These are phyloP conservation scores for Chaetomiaceae sp. DNA, from an alignment of 2,329 filamentous ascomycete species.

Conservation along the genomic window DNA sequence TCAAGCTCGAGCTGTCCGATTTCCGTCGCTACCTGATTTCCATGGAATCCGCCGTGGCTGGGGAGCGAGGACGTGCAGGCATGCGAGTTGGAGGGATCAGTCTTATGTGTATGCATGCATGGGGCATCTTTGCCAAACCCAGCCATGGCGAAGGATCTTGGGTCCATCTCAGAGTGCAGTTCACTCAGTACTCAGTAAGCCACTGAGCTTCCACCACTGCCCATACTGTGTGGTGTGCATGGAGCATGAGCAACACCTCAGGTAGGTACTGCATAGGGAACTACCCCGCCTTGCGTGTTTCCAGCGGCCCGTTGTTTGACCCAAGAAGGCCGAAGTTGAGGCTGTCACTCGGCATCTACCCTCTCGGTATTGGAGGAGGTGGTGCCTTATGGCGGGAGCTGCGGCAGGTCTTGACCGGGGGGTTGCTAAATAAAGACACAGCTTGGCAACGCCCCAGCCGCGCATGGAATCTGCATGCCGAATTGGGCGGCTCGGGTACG, in stretches of 20 bases:
- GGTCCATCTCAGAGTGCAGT: background rate
- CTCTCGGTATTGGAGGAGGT: background rate
- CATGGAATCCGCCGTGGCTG: slow-evolving; percentile 12
- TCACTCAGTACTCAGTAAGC: background rate
- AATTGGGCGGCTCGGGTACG: background rate
- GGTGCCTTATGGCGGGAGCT: background rate
- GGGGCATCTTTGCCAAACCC: slow-evolving; percentile 1
- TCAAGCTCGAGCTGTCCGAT: background rate
- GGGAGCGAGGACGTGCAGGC: slow-evolving; percentile 13
- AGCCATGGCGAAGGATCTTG: slow-evolving; percentile 9
- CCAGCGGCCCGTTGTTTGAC: slow-evolving; percentile 4
- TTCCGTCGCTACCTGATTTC: background rate
- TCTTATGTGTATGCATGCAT: background rate
- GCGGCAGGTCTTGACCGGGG: background rate
- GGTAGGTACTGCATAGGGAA: too few species aligned
- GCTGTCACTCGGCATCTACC: background rate
- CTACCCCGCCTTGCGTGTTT: slow-evolving; percentile 15
- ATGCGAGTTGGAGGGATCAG: slow-evolving; percentile 7
- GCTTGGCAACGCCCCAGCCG: slow-evolving; percentile 12
- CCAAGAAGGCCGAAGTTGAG: background rate
- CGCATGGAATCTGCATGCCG: background rate
- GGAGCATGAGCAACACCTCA: background rate
- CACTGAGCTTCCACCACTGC: background rate
- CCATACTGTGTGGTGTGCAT: background rate
- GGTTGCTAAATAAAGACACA: slow-evolving; percentile 14